Evolutionary conservation across 1,284 basidiomycete genomes (phyloP).

Genomic region (Xerocomus amazonicus): DNA sequence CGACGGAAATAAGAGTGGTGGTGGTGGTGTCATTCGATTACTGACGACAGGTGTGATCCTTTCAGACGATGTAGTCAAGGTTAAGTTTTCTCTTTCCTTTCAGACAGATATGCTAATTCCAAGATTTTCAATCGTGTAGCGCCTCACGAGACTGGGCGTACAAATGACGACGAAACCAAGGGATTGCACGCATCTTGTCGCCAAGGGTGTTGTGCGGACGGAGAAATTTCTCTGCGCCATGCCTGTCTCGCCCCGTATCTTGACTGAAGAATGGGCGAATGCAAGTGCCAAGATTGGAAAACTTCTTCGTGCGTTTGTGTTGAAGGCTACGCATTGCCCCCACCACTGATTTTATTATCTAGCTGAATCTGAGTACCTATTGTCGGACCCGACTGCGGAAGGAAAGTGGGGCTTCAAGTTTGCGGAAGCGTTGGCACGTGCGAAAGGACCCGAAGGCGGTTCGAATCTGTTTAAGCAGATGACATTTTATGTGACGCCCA

Average conservation of each 20-base stretch:
- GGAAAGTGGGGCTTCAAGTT: conserved; percentile 63
- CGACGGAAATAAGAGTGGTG: conserved; percentile 11
- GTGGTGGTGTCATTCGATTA: conserved; percentile 35
- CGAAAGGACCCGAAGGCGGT: conserved; percentile 44
- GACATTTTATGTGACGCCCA: conserved; percentile 71
- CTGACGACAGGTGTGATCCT: conserved; percentile 61
- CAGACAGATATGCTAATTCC: not conserved
- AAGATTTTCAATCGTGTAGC: conserved; percentile 35
- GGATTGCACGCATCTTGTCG: conserved; percentile 76
- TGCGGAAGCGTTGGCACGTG: conserved; percentile 52
- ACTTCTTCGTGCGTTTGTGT: conserved; percentile 55
- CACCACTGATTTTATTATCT: conserved; percentile 3
- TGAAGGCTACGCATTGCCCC: not conserved
- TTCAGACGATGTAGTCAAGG: conserved; percentile 53
- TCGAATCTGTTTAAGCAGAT: conserved; percentile 55
- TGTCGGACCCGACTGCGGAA: conserved; percentile 62
- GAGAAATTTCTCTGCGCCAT: conserved; percentile 82
- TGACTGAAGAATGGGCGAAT: conserved; percentile 65
- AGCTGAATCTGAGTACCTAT: conserved; percentile 62
- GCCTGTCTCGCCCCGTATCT: conserved; percentile 54
- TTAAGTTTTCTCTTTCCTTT: conserved; percentile 25
- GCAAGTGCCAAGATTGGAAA: conserved; percentile 52
- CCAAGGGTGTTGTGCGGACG: conserved; percentile 65
- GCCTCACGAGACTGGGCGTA: conserved; percentile 58
- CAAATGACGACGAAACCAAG: conserved; percentile 55